Base-by-base conservation (phyloP, 2,329 filamentous ascomycete genomes). In the Pleoardoris graminearum region DNA sequence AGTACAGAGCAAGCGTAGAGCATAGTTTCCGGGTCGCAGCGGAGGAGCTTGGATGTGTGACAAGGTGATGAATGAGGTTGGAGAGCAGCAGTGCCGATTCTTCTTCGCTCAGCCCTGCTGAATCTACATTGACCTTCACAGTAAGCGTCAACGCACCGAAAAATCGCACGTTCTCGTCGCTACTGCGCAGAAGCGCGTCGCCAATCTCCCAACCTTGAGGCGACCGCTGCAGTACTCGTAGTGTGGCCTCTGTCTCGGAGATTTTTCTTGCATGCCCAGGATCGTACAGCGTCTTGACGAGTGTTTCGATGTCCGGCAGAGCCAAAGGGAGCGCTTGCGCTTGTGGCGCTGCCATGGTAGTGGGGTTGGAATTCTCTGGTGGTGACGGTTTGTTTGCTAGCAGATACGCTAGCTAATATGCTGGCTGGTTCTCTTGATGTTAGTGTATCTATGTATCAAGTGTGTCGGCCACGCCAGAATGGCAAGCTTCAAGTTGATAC, bases 121-220 rank as follows among this genome's bases (percentile, higher is more conserved):
- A 90, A 68, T 94, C 90, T n/a, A 87, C 88, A 70, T 97, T 97
- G 53, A 97, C 84, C 76, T 97, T 99, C 63, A 97, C 85, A 45
- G 91, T 95, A 60, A 97, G 88, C 0, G 93, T 97, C 53, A 97
- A 80, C 25, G 92, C 93, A 12, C 91, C 94, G 69, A 96, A 96
- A 75, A 97, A 97, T 59, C 89, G 88, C 61, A 94, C 85, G 64
- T 92, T 87, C 55, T 88, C 83, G 60, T 90, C 85, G 19, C 82
- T 77, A 55, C 84, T 85, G 45, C 78, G 78, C 10, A 97, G 78
- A 12, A 97, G 79, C 46, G 85, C 84, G 66, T 93, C 86, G 17
- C 91, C 91, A 39, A 97, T 81, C 50, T 88, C 82, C 94, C 94
- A 99, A 49, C 91, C 93, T 65, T 90, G 81, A 1, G 86, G 80